Conservation (phyloP, 1,284 basidiomycete species). For the Naganishia sp. region DNA sequence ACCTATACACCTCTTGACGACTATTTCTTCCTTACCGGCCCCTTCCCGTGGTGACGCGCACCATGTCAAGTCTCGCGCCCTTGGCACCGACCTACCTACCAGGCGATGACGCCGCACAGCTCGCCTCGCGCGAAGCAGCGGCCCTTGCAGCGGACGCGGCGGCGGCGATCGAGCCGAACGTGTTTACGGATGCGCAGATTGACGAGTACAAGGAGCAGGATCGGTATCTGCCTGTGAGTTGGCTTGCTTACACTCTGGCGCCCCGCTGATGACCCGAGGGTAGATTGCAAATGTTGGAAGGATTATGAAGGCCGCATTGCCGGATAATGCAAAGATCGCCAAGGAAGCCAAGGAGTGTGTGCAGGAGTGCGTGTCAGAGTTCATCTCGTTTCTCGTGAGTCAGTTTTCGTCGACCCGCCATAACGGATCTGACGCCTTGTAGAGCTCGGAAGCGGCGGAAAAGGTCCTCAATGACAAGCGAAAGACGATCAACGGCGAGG, state of each 20-base stretch:
- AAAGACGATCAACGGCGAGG: slow-evolving; percentile 80
- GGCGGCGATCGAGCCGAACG: slow-evolving; percentile 33
- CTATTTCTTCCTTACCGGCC: not conserved
- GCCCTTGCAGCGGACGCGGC: slow-evolving; percentile 4
- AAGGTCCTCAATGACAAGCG: slow-evolving; percentile 83
- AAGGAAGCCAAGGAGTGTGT: slow-evolving; percentile 97
- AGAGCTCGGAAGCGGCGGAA: slow-evolving; percentile 74
- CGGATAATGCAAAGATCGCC: slow-evolving; percentile 89
- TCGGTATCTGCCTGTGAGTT: slow-evolving; percentile 78
- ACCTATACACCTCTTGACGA: not conserved
- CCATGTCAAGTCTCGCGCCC: slow-evolving; percentile 2
- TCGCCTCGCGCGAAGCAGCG: slow-evolving; percentile 6
- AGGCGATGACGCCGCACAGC: slow-evolving; percentile 11
- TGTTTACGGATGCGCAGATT: slow-evolving; percentile 83
- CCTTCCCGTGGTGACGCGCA: not conserved
- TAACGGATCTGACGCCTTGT: not conserved
- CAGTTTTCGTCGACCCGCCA: not conserved
- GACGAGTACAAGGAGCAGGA: slow-evolving; percentile 91
- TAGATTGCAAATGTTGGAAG: slow-evolving; percentile 93
- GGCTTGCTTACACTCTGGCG: not conserved
- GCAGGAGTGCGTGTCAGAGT: slow-evolving; percentile 93
- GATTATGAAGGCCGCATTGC: slow-evolving; percentile 89
- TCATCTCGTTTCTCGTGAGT: slow-evolving; percentile 81
- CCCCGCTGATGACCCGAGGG: not conserved
- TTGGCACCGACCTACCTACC: slow-evolving; percentile 14